Evolutionary conservation across 371 early-diverging fungal species (phyloP), one percentile per base, ranked within the genome.

Genomic region (Choanephora cucurbitarum): DNA sequence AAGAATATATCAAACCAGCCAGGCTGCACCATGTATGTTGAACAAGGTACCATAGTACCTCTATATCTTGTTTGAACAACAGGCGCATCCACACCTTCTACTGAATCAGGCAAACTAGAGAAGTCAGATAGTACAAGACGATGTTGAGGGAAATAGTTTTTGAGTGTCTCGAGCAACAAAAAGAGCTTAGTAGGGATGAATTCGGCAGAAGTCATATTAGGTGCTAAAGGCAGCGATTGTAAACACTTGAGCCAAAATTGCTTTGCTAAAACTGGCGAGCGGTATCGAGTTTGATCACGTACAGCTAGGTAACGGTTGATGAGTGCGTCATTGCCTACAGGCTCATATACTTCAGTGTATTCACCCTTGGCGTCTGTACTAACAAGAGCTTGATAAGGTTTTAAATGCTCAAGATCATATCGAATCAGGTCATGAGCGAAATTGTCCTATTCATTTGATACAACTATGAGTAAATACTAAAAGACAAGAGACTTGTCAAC

Each of bases 1-100:
- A 97, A 98, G 66, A 98, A 95, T 31, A 97, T 96, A 68, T 98
- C 98, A 69, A 96, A 97, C 89, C 89, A 95, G n/a, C 99, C 99
- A 0, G 95, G 97, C 67, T 92, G 91, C 6, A 98, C 94, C 75
- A 95, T 86, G 60, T 94, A 96, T 1, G 96, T 94, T 10, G 91
- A 86, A 62, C 95, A 94, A 11, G 97, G 91, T 7, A 97, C 91
- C 95, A 95, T 98, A 9, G 81, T 82, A 0, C 91, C 88, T 48
- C 83, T 70, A 67, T 92, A 93, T 15, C 96, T 71, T 2, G 95
- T 97, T 71, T 98, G 97, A 0, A 97, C 96, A 6, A 96, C 95
- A 0, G 99, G 99, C 11, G 89, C 96, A 55, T 88, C 81, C n/a
- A 87, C 70, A 2, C 93, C 93, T 0, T 79, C 75, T 11, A 96